Percentiles rank a stretch among this genome's conserved stretches.
Conservation (phyloP, 2,329 filamentous ascomycete genomes). For the Scytalidium sp. region DNA sequence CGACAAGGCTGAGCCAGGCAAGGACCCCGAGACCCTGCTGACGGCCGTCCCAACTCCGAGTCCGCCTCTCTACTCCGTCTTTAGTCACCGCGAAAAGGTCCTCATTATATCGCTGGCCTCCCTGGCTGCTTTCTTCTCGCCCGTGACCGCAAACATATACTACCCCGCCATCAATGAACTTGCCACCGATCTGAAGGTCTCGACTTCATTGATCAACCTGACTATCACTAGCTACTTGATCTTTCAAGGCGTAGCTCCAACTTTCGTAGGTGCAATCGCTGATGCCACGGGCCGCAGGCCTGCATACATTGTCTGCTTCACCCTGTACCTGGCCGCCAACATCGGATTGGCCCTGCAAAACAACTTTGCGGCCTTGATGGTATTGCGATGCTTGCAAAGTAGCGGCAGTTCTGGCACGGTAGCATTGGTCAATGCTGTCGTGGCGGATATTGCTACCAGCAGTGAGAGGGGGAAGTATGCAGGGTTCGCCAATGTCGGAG, state of each 20-base stretch:
- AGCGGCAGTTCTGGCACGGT: constrained; percentile 56
- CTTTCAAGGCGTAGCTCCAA: constrained; percentile 52
- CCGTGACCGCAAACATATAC: constrained; percentile 14
- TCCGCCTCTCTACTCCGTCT: neutral
- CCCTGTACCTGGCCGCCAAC: constrained; percentile 49
- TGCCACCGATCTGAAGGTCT: constrained; percentile 9
- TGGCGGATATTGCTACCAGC: constrained; percentile 60
- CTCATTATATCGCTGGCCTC: constrained; percentile 2
- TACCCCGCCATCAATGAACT: constrained; percentile 13
- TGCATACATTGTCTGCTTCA: constrained; percentile 48
- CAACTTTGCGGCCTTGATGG: constrained; percentile 46
- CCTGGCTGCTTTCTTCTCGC: constrained; percentile 10
- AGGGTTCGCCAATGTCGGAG: constrained; percentile 46
- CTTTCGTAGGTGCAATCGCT: constrained; percentile 50
- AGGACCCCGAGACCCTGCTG: neutral
- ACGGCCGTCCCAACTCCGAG: neutral
- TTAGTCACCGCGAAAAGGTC: neutral
- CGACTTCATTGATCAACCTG: constrained; percentile 11
- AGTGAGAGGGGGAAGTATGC: constrained; percentile 63
- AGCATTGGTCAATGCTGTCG: constrained; percentile 53
- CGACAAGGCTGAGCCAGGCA: neutral
- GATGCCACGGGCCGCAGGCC: constrained; percentile 50
- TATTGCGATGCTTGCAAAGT: constrained; percentile 52
- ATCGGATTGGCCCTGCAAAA: constrained; percentile 48
- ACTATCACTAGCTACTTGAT: constrained; percentile 14